These are phyloP conservation scores for Solanum pimpinellifolium DNA, from an alignment of 257 asterid genomes.

Conservation along the genomic window DNA sequence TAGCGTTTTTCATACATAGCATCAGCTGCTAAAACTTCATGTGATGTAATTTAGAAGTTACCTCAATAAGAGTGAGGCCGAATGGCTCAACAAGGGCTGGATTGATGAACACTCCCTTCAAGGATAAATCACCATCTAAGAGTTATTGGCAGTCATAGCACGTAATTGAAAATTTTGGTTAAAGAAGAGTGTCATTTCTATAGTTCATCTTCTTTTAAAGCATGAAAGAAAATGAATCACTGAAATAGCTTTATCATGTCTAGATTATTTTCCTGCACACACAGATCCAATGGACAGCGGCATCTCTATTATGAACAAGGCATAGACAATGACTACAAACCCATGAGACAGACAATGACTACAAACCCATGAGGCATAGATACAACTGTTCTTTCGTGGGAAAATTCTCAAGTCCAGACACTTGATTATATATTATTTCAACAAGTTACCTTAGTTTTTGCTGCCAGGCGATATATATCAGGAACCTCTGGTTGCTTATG, in stretches of 20 bases:
- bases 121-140: constrained; percentile 9
- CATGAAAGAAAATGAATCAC: neutral
- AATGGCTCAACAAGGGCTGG: constrained; percentile 71
- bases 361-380: neutral
- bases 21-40: neutral
- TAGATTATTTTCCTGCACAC: neutral
- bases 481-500: constrained; percentile 59
- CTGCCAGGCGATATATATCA: constrained; percentile 52
- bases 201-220: neutral
- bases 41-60: constrained; percentile 3
- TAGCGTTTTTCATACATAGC: neutral
- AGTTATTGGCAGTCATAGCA: constrained; percentile 10
- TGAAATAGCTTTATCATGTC: neutral
- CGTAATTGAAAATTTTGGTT: neutral
- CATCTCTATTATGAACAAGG: neutral
- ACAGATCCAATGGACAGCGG: neutral
- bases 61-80: constrained; percentile 71
- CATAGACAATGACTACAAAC: neutral
- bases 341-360: neutral
- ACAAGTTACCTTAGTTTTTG: constrained; percentile 51
- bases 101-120: constrained; percentile 66
- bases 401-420: neutral
- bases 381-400: neutral
- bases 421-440: neutral
- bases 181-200: neutral